Evolutionary conservation across 495 filamentous ascomycete species (phyloP).

Genomic region (Venustampulla echinocandica): DNA sequence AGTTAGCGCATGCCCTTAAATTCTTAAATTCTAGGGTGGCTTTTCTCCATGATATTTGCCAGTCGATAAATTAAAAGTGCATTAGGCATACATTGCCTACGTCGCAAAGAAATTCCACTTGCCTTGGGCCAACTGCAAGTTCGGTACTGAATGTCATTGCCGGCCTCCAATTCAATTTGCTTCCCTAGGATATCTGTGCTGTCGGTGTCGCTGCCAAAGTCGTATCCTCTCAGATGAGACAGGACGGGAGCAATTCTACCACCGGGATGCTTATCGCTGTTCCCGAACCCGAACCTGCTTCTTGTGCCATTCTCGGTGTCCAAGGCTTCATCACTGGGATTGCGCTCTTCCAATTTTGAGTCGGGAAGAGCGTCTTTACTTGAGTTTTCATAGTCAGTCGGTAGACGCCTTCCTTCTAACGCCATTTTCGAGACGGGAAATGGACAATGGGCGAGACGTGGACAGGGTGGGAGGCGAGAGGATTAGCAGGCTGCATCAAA

Average conservation of each 20-base stretch:
- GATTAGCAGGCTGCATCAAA: constrained; percentile 33
- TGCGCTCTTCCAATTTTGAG: neutral
- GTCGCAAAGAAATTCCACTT: constrained; percentile 12
- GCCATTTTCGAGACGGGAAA: constrained; percentile 37
- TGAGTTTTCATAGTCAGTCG: no score
- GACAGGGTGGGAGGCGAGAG: constrained; percentile 16
- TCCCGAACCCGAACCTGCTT: neutral
- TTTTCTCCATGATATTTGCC: constrained; percentile 12
- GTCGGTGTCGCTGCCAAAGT: constrained; percentile 24
- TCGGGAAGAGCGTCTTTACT: constrained; percentile 7
- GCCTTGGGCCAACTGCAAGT: constrained; percentile 91
- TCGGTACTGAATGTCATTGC: constrained; percentile 73
- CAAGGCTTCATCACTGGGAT: constrained; percentile 5
- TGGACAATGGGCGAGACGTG: constrained; percentile 14
- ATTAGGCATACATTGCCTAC: neutral
- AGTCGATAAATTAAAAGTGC: neutral
- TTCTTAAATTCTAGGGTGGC: neutral
- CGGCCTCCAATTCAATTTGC: constrained; percentile 71
- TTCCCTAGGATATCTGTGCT: constrained; percentile 48
- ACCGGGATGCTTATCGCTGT: constrained; percentile 23
- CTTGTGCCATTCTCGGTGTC: constrained; percentile 25
- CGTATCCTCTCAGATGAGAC: constrained; percentile 19
- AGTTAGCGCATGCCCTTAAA: neutral
- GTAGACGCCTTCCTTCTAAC: no score
- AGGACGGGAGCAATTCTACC: constrained; percentile 38